These are phyloP conservation scores for Sclerospora graminicola DNA, from an alignment of 352 stramenopile genomes.

Conservation along the genomic window DNA sequence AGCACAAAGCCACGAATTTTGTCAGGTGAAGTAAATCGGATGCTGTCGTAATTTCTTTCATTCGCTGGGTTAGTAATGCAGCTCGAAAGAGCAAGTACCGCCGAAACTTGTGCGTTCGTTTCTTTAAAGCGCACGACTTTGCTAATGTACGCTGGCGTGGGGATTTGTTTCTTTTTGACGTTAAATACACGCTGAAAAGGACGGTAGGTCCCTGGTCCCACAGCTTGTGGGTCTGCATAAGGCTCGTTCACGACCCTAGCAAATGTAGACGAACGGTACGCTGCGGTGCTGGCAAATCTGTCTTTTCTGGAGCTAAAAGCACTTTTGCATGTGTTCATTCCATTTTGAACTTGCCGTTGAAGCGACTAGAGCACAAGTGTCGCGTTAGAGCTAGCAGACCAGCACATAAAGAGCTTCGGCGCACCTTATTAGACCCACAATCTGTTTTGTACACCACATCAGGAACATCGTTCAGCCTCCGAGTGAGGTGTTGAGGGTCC, in stretches of 20 bases:
- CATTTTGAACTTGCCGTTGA: too few species aligned
- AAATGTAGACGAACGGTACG: conserved; percentile 57
- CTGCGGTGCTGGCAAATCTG: conserved; percentile 51
- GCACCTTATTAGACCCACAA: conserved; percentile 41
- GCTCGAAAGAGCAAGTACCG: conserved; percentile 21
- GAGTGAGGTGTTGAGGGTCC: too few species aligned
- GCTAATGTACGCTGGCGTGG: conserved; percentile 47
- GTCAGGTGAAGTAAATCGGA: conserved; percentile 15
- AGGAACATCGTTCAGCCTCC: too few species aligned
- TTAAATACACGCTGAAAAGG: conserved; percentile 45
- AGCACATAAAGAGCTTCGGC: too few species aligned
- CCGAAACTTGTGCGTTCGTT: conserved; percentile 38
- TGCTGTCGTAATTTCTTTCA: conserved; percentile 5
- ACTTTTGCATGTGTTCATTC: conserved; percentile 39
- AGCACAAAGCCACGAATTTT: conserved; percentile 38
- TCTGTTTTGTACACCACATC: conserved; percentile 60
- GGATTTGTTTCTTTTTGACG: conserved; percentile 50
- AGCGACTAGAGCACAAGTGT: conserved; percentile 1
- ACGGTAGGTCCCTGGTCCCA: conserved; percentile 52
- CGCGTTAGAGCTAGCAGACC: too few species aligned
- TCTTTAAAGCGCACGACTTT: conserved; percentile 47
- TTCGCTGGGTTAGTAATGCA: conserved; percentile 4
- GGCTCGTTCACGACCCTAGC: conserved; percentile 67
- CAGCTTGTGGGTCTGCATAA: conserved; percentile 43
- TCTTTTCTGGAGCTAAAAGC: conserved; percentile 59